phyloP scores from a whole-genome alignment of 129 eudicot genomes.

The Deinandra increscens region DNA sequence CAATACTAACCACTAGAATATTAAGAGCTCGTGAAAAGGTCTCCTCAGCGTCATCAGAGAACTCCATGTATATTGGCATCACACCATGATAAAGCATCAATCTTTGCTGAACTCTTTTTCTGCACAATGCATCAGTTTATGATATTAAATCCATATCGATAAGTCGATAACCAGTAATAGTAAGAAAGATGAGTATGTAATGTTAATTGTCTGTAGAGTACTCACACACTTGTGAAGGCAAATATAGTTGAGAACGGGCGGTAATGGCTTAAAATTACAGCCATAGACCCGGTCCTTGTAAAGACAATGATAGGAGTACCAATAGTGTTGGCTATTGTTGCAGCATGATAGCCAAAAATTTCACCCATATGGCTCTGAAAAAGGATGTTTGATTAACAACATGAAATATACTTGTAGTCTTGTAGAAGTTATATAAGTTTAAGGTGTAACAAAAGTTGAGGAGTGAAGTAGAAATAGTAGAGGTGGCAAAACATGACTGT shows the following conservation, averaged over 20 bases:
- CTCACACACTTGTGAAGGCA: conserved; percentile 96
- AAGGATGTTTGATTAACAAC: conserved; percentile 14
- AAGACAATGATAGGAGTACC: conserved; percentile 78
- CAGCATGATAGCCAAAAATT: conserved; percentile 86
- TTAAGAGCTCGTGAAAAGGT: conserved; percentile 87
- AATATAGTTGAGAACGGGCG: conserved; percentile 85
- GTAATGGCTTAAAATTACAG: conserved; percentile 77
- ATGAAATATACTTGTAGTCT: not conserved
- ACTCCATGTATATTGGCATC: conserved; percentile 91
- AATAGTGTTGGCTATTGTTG: conserved; percentile 86
- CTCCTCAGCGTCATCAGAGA: conserved; percentile 92
- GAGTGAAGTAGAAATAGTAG: conserved; percentile 1
- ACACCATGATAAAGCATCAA: conserved; percentile 81
- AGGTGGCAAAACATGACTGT: not conserved
- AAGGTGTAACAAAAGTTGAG: not conserved
- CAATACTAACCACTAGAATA: conserved; percentile 62
- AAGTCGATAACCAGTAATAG: not conserved
- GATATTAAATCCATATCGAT: not conserved
- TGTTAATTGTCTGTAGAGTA: conserved; percentile 8
- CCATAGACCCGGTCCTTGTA: conserved; percentile 98
- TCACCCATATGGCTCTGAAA: conserved; percentile 87
- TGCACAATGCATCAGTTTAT: conserved; percentile 29
- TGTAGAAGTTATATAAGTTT: not conserved
- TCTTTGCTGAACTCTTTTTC: conserved; percentile 87
- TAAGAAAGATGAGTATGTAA: not conserved